Conservation (phyloP, 2,329 filamentous ascomycete genomes). For the Colletotrichum sidae region DNA sequence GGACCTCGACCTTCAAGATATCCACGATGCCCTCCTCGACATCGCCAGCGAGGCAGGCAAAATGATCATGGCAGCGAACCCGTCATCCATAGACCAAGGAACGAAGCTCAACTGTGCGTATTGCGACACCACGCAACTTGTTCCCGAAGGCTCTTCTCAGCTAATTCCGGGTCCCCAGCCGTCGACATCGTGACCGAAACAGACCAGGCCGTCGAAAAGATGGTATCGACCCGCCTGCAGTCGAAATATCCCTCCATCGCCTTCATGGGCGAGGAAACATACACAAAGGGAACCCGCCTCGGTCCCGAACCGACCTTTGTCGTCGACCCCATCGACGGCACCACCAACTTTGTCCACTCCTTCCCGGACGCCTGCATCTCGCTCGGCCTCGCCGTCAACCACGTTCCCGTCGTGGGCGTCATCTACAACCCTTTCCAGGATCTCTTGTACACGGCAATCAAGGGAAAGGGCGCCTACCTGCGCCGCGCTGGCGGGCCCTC, state of each 20-base stretch:
- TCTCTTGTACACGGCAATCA: constrained; percentile 75
- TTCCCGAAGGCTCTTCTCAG: no score
- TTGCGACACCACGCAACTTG: background rate
- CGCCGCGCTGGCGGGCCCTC: constrained; percentile 56
- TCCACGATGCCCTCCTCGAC: constrained; percentile 70
- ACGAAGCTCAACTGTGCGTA: constrained; percentile 74
- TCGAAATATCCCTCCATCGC: constrained; percentile 65
- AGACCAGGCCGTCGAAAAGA: constrained; percentile 73
- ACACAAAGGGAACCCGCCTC: constrained; percentile 73
- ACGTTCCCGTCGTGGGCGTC: constrained; percentile 74
- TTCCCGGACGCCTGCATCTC: constrained; percentile 82
- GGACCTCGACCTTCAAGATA: constrained; percentile 68
- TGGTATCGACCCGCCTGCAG: constrained; percentile 66
- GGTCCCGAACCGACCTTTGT: constrained; percentile 79
- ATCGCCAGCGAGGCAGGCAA: constrained; percentile 73
- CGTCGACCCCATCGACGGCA: constrained; percentile 86
- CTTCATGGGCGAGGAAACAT: constrained; percentile 84
- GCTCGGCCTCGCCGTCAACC: constrained; percentile 75
- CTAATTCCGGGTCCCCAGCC: constrained; percentile 53
- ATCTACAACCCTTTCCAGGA: constrained; percentile 84
- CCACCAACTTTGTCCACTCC: constrained; percentile 83
- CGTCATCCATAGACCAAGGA: constrained; percentile 65
- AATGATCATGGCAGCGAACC: constrained; percentile 73
- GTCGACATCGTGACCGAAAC: constrained; percentile 77
- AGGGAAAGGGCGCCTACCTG: constrained; percentile 74